A percentile compares a stretch with the other conserved stretches of the same genome.
These are phyloP conservation scores for Fusarium incarnatum DNA, from an alignment of 2,329 filamentous ascomycete species.

Conservation along the genomic window DNA sequence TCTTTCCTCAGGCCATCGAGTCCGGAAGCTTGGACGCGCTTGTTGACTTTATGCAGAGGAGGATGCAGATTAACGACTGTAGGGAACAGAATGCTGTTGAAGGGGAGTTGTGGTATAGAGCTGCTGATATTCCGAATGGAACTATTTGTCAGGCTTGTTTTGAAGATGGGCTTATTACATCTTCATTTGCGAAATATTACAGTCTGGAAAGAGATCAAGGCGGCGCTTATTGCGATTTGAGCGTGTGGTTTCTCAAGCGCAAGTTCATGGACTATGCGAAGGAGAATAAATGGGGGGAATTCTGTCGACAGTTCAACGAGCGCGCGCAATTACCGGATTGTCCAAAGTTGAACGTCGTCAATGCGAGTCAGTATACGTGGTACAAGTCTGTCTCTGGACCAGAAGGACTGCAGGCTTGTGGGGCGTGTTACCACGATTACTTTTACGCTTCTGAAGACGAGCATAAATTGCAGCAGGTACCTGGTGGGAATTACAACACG, in stretches of 20 bases:
- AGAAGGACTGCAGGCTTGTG: conserved; percentile 49
- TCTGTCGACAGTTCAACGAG: conserved; percentile 47
- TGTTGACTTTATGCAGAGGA: conserved; percentile 48
- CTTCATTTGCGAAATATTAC: conserved; percentile 49
- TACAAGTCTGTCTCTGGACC: conserved; percentile 47
- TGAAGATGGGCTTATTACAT: conserved; percentile 50
- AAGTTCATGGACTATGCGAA: conserved; percentile 45
- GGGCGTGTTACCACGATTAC: conserved; percentile 54
- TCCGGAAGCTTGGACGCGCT: conserved; percentile 45
- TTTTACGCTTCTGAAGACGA: conserved; percentile 49
- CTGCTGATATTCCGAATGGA: conserved; percentile 48
- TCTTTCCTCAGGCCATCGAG: conserved; percentile 48
- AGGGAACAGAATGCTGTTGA: conserved; percentile 21
- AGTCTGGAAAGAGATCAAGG: conserved; percentile 4
- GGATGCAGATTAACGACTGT: conserved; percentile 36
- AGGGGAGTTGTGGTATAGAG: conserved; percentile 50
- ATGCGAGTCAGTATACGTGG: conserved; percentile 48
- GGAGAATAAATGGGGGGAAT: conserved; percentile 50
- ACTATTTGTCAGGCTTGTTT: conserved; percentile 56
- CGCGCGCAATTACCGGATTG: conserved; percentile 47
- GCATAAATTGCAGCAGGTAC: conserved; percentile 37
- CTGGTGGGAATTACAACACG: conserved; percentile 33
- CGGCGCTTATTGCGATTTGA: conserved; percentile 49
- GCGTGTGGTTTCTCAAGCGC: conserved; percentile 47
- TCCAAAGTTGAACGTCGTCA: conserved; percentile 36